Percentiles rank a stretch among this genome's conserved stretches.
phyloP scores from a whole-genome alignment of 352 stramenopile genomes.

The Aphanomyces invadans region DNA sequence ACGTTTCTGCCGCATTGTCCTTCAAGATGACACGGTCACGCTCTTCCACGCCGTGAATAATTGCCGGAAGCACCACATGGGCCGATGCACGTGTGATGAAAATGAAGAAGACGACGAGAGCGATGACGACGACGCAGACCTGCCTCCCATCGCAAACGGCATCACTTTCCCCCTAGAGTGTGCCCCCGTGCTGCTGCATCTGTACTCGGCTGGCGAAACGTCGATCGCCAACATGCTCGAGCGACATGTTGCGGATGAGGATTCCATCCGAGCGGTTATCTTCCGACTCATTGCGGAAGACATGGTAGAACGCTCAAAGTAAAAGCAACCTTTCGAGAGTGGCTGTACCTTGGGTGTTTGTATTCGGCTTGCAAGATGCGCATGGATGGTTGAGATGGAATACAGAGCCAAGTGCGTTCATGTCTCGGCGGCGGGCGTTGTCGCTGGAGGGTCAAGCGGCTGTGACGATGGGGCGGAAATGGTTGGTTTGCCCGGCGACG shows the following conservation, averaged over 20 bases:
- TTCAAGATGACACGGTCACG: conserved; percentile 56
- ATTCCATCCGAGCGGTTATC: conserved; percentile 66
- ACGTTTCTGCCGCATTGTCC: conserved; percentile 54
- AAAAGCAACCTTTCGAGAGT: background rate
- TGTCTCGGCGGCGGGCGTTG: too few relatives aligned
- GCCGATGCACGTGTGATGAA: conserved; percentile 49
- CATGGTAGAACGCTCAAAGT: conserved; percentile 33
- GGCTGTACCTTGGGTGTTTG: background rate
- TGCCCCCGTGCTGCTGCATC: conserved; percentile 51
- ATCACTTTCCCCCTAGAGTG: conserved; percentile 60
- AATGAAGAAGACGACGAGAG: conserved; percentile 30
- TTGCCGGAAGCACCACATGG: conserved; percentile 79
- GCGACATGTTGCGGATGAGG: conserved; percentile 36
- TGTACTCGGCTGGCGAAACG: conserved; percentile 42
- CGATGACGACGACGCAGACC: conserved; percentile 27
- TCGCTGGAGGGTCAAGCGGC: too few relatives aligned
- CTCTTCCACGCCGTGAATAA: conserved; percentile 70
- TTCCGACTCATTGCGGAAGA: conserved; percentile 72
- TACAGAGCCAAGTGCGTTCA: too few relatives aligned
- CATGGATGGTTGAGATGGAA: too few relatives aligned
- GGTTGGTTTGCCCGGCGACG: too few relatives aligned
- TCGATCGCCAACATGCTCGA: conserved; percentile 40
- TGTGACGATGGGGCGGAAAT: too few relatives aligned
- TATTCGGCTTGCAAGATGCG: too few relatives aligned
- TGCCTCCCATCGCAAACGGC: conserved; percentile 32